Evolutionary conservation across 768 basidiomycete genomes (phyloP).

Genomic region (Amanita phalloides): DNA sequence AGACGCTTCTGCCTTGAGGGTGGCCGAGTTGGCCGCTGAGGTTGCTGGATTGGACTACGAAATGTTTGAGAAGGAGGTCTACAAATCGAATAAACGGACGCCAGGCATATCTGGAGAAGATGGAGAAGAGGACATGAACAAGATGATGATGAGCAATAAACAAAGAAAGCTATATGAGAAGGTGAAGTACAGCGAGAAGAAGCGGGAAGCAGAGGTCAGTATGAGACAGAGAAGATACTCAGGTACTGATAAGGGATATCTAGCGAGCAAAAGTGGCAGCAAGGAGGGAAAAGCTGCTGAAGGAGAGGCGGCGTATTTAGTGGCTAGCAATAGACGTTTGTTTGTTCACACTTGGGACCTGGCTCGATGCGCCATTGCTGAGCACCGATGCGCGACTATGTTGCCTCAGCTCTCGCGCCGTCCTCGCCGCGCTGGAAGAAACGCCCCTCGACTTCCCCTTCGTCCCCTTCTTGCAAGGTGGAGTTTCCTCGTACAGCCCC

Average conservation of each 20-base stretch:
- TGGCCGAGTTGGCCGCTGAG: constrained; percentile 90
- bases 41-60: constrained; percentile 73
- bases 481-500: not conserved
- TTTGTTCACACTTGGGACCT: not conserved
- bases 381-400: not conserved
- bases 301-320: constrained; percentile 29
- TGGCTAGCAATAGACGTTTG: not conserved
- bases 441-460: constrained; percentile 2
- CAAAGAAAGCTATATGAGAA: constrained; percentile 89
- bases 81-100: constrained; percentile 40
- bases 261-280: constrained; percentile 55
- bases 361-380: not conserved
- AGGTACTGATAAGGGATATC: not conserved
- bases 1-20: constrained; percentile 63
- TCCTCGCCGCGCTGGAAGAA: constrained; percentile 12
- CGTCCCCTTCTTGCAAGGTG: not conserved
- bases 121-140: constrained; percentile 80
- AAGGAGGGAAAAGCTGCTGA: constrained; percentile 44
- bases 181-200: constrained; percentile 80
- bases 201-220: constrained; percentile 70
- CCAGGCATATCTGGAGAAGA: constrained; percentile 24
- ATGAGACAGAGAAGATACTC: not conserved
- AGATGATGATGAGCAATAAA: constrained; percentile 97
- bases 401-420: not conserved
- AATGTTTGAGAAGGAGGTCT: constrained; percentile 67